Percentiles rank a stretch among this genome's conserved stretches.
phyloP scores from a whole-genome alignment of 2,329 filamentous ascomycete genomes.

The Trichoderma sp. region DNA sequence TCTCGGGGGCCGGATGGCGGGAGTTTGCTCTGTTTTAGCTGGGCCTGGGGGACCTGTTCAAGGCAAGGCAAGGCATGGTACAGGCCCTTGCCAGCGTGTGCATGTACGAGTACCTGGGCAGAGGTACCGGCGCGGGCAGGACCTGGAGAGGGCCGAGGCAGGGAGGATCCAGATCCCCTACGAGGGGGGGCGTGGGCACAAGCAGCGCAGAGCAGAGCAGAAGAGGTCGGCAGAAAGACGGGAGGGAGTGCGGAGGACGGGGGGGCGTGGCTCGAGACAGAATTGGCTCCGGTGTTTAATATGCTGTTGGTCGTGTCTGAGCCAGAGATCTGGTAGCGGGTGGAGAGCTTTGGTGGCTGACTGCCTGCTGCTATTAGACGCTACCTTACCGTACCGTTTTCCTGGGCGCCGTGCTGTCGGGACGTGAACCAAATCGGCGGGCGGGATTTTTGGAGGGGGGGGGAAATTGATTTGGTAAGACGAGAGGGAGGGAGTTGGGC shows the following conservation, averaged over 20 bases:
- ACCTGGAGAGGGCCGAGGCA: not conserved
- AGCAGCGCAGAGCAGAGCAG: no score
- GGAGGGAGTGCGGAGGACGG: not conserved
- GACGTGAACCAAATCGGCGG: not conserved
- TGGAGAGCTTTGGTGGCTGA: constrained; percentile 19
- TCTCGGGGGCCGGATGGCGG: constrained; percentile 16
- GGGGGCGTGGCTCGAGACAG: constrained; percentile 9
- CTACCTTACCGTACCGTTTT: constrained; percentile 2
- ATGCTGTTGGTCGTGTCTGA: constrained; percentile 22
- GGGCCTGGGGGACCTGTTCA: not conserved
- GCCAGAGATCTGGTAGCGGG: constrained; percentile 25
- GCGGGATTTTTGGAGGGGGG: not conserved
- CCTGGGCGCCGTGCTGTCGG: constrained; percentile 27
- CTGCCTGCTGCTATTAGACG: not conserved
- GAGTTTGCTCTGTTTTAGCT: constrained; percentile 23
- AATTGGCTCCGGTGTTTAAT: constrained; percentile 1
- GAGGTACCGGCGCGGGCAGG: no score
- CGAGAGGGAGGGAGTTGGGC: not conserved
- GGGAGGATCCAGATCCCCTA: constrained; percentile 1
- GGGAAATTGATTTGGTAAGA: not conserved
- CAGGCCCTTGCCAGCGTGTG: constrained; percentile 11
- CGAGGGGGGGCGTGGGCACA: not conserved
- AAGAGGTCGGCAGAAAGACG: not conserved
- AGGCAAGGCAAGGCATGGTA: no score
- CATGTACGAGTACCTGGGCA: no score